Evolutionary conservation across 2,329 filamentous ascomycete species (phyloP).

Genomic region (Trichoderma gracile): DNA sequence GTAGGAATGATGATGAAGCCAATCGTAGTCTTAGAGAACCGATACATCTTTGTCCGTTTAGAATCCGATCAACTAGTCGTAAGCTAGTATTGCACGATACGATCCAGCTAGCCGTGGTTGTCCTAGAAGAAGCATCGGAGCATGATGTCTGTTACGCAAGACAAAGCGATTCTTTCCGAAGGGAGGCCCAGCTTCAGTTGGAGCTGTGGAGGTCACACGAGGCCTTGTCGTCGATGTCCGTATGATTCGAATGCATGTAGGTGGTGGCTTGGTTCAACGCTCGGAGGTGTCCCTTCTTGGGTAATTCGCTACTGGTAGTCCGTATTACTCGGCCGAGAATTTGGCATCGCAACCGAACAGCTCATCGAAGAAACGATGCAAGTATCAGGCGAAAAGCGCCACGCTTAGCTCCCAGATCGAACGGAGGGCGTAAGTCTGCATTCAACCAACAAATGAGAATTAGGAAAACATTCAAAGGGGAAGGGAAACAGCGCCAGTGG

Average conservation of each 20-base stretch:
- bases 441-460: not conserved
- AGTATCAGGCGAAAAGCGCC: not conserved
- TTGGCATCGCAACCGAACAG: too few species aligned
- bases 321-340: not conserved
- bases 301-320: not conserved
- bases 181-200: not conserved
- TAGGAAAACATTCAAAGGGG: not conserved
- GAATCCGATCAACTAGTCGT: not conserved
- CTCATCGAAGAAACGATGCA: too few species aligned
- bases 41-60: not conserved
- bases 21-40: too few species aligned
- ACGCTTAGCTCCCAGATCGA: not conserved
- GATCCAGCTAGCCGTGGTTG: not conserved
- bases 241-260: not conserved
- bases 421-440: not conserved
- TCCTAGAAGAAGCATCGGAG: constrained; percentile 3
- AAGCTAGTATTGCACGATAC: not conserved
- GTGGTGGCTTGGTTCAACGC: constrained; percentile 2
- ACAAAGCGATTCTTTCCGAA: not conserved
- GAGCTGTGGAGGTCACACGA: not conserved
- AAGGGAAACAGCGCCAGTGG: not conserved
- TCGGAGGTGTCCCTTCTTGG: constrained; percentile 12
- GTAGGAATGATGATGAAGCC: not conserved
- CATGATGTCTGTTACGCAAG: not conserved
- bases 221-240: not conserved